Base-by-base conservation (phyloP, 2,329 filamentous ascomycete genomes). In the Fusarium siculi region DNA sequence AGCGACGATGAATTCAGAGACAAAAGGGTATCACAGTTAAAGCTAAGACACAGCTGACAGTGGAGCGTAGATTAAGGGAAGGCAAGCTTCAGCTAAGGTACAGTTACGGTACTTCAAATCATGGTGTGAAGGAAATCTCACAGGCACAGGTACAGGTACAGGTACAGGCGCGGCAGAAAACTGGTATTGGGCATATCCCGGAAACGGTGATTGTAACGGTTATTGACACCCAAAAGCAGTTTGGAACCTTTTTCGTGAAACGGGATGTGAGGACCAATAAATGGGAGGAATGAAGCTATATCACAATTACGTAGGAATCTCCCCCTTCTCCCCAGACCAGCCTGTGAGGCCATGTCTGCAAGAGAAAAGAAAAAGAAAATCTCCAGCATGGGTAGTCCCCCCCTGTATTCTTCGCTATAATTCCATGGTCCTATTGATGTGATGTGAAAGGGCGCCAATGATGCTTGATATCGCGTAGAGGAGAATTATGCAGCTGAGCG, bases 191-290 rank as follows among this genome's bases (percentile, higher is more conserved):
- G 34, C 23, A 21, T 19, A 25, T 23, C 62, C 61, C 39, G 42
- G 40, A 68, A 69, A 58, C 42, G 58, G 44, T 52, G 18, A 63
- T 52, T n/a, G 32, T 32, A 37, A 43, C 54, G 63, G 55, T 39
- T 69, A 58, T 69, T 58, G 58, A n/a, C 28, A 37, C 52, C 65
- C 65, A 58, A 69, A 69, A 58, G 40, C 16, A 69, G 66, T 58
- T 28, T 47, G 19, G 25, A 36, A n/a, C 15, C 44, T 21, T 52
- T 18, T 54, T 34, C 50, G 10, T 21, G 63, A 65, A 64, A 65
- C 59, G n/a, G 16, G 58, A 32, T 25, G 2, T 39, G 18, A 53
- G 32, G 40, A 34, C 62, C 62, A 63, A 40, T 64, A 53, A 49
- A 21, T 56, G 30, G n/a, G 9, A 50, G 37, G 50, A 34, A 37